Conservation (phyloP, 441 rosid genomes). For the Arabidopsis lyrata region DNA sequence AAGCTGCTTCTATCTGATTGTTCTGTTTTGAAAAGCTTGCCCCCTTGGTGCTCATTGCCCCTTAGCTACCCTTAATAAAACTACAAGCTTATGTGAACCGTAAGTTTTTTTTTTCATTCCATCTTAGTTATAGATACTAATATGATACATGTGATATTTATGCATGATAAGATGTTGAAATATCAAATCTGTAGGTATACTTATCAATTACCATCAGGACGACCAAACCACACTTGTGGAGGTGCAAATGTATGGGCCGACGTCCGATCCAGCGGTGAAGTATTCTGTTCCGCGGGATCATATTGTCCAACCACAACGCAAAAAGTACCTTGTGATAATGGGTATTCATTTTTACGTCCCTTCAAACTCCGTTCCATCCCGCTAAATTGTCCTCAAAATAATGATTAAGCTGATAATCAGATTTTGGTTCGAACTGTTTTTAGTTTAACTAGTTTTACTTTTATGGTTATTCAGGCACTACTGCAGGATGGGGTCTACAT, state of each 20-base stretch:
- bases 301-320: slow-evolving; percentile 79
- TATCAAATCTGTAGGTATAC: slow-evolving; percentile 64
- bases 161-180: slow-evolving; percentile 11
- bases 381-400: background rate
- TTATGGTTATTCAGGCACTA: slow-evolving; percentile 68
- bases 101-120: slow-evolving; percentile 27
- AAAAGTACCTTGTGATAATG: slow-evolving; percentile 66
- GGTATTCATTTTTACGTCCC: slow-evolving; percentile 60
- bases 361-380: slow-evolving; percentile 11
- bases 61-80: slow-evolving; percentile 33
- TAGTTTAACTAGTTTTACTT: background rate
- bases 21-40: slow-evolving; percentile 38
- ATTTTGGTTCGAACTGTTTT: background rate
- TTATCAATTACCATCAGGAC: slow-evolving; percentile 78
- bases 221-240: slow-evolving; percentile 84
- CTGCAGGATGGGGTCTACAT: slow-evolving; percentile 88
- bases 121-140: background rate
- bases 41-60: slow-evolving; percentile 49
- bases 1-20: background rate
- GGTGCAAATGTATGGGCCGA: slow-evolving; percentile 97
- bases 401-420: background rate
- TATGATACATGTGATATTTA: background rate
- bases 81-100: slow-evolving; percentile 46
- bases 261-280: slow-evolving; percentile 58
- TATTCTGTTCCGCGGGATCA: slow-evolving; percentile 87